A percentile compares a stretch with the other conserved stretches of the same genome.
phyloP scores from a whole-genome alignment of 2,329 filamentous ascomycete genomes.

The Botrytis byssoidea region DNA sequence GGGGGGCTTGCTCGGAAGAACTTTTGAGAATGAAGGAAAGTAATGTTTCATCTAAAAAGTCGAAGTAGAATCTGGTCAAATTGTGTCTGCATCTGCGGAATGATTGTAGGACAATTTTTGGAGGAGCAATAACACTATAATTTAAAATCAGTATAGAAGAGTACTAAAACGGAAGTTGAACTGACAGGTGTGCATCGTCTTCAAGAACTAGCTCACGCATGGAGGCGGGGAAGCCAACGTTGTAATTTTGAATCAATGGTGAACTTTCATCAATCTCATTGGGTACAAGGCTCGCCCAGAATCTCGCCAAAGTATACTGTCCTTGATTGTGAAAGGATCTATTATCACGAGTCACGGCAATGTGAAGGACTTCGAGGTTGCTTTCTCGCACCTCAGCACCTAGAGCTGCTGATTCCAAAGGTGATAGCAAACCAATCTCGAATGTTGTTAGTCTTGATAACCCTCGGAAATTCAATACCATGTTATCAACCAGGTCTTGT shows the following conservation, averaged over 20 bases:
- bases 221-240: conserved; percentile 18
- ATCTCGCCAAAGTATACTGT: conserved; percentile 14
- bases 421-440: conserved; percentile 21
- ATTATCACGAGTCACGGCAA: conserved; percentile 19
- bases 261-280: conserved; percentile 17
- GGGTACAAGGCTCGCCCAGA: conserved; percentile 16
- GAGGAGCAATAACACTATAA: conserved; percentile 13
- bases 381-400: conserved; percentile 16
- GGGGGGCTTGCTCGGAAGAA: background rate
- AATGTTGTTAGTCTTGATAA: conserved; percentile 17
- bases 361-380: conserved; percentile 19
- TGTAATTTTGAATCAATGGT: conserved; percentile 6
- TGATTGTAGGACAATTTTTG: conserved; percentile 18
- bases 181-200: conserved; percentile 21
- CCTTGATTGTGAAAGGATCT: conserved; percentile 18
- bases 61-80: conserved; percentile 19
- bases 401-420: conserved; percentile 20
- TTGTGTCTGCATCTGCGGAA: conserved; percentile 15
- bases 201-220: conserved; percentile 20
- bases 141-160: background rate
- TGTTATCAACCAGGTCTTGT: background rate
- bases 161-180: background rate
- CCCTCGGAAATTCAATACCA: conserved; percentile 19
- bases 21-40: background rate
- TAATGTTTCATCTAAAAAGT: conserved; percentile 19